Conservation (phyloP, 2,329 filamentous ascomycete genomes). For the Cryphonectria carpinicola region DNA sequence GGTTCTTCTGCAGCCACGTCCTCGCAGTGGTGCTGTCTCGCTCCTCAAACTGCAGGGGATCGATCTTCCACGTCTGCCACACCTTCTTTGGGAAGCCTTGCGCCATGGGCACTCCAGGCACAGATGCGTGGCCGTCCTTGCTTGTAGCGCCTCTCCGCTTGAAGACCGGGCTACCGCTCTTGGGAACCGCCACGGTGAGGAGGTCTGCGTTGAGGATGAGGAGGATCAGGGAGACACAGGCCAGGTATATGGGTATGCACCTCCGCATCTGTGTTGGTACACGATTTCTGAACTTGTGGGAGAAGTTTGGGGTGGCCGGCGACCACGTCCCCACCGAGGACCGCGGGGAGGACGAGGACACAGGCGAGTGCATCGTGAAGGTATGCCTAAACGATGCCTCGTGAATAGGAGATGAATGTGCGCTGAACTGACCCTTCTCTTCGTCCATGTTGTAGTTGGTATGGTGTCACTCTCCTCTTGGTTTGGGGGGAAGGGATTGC, state of each 20-base stretch:
- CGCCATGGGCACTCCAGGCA: constrained; percentile 26
- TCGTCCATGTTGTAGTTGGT: constrained; percentile 14
- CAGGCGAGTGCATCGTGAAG: constrained; percentile 27
- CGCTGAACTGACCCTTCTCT: not conserved
- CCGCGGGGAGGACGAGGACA: constrained; percentile 24
- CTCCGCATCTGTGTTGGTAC: constrained; percentile 45
- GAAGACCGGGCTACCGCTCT: constrained; percentile 29
- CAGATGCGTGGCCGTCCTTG: constrained; percentile 19
- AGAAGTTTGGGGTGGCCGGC: constrained; percentile 32
- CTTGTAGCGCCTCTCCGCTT: constrained; percentile 34
- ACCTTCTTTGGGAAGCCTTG: constrained; percentile 66
- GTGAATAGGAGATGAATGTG: constrained; percentile 16
- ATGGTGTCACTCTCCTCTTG: constrained; percentile 6
- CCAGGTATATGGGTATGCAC: constrained; percentile 50
- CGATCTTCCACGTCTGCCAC: constrained; percentile 78
- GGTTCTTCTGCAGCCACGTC: constrained; percentile 70
- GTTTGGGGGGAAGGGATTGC: not conserved
- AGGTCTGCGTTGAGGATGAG: constrained; percentile 52
- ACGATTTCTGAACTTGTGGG: constrained; percentile 36
- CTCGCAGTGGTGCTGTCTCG: constrained; percentile 63
- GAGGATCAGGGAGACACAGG: constrained; percentile 48
- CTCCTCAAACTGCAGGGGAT: constrained; percentile 68
- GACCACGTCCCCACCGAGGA: constrained; percentile 32
- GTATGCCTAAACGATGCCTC: constrained; percentile 15
- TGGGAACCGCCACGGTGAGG: constrained; percentile 32